These are phyloP conservation scores for Lepidium aucheri DNA, from an alignment of 345 rosid species.

Conservation along the genomic window DNA sequence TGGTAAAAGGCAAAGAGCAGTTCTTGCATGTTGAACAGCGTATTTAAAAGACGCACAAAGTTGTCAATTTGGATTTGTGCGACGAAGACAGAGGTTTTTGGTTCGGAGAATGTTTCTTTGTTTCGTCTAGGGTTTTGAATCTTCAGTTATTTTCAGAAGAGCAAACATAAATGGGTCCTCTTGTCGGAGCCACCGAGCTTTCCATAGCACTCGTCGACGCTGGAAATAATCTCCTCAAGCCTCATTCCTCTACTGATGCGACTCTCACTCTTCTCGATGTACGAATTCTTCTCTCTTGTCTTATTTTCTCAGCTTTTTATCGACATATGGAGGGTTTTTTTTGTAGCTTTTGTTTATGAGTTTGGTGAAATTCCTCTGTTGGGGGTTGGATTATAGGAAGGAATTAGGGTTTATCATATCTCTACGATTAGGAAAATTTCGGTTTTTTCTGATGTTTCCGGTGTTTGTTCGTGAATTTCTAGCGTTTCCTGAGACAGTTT, in stretches of 20 bases:
- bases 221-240: conserved; percentile 44
- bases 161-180: conserved; percentile 37
- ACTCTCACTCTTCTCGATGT: conserved; percentile 55
- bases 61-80: conserved; percentile 1
- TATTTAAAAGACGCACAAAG: conserved; percentile 8
- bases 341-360: not conserved
- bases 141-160: not conserved
- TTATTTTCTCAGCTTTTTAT: not conserved
- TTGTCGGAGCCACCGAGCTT: conserved; percentile 24
- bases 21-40: conserved; percentile 20
- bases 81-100: not conserved
- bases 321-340: not conserved
- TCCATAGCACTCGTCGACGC: conserved; percentile 45
- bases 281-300: conserved; percentile 5
- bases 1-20: not conserved
- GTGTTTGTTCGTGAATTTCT: not conserved
- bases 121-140: conserved; percentile 34
- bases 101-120: conserved; percentile 13
- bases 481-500: not conserved
- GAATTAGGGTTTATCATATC: conserved; percentile 20
- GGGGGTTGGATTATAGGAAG: not conserved
- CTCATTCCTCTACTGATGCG: conserved; percentile 41
- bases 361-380: conserved; percentile 9
- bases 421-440: not conserved
- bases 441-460: not conserved